Conservation (phyloP, 306 rosid genomes). For the Acacia crassicarpa region DNA sequence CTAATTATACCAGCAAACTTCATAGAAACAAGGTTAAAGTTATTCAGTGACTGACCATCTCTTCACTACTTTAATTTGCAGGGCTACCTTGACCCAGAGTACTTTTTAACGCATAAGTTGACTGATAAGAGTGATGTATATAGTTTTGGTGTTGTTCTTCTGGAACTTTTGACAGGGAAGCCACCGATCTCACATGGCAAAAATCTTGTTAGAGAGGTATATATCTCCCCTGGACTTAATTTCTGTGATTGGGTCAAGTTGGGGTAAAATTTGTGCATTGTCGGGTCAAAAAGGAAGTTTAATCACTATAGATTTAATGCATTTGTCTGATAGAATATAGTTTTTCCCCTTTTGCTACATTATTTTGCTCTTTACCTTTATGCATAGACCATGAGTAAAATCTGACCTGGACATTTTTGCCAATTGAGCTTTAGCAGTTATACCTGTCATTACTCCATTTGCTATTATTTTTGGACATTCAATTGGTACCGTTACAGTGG, state of each 20-base stretch:
- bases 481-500: too few species aligned
- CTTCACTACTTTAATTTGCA: conserved; percentile 39
- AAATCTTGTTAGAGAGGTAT: conserved; percentile 97
- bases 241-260: conserved; percentile 13
- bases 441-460: too few species aligned
- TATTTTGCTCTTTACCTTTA: too few species aligned
- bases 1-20: neutral
- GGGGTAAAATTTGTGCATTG: neutral
- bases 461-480: too few species aligned
- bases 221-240: conserved; percentile 32
- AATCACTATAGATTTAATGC: too few species aligned
- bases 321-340: too few species aligned
- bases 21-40: neutral
- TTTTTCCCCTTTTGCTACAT: too few species aligned
- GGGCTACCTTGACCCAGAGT: conserved; percentile 99
- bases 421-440: too few species aligned
- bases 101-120: conserved; percentile 84
- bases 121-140: conserved; percentile 97
- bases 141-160: conserved; percentile 88
- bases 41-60: neutral
- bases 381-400: too few species aligned
- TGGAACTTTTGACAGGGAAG: conserved; percentile 89
- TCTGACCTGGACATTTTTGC: too few species aligned
- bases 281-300: neutral
- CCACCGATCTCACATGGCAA: conserved; percentile 91